These are phyloP conservation scores for Haplosporangium sp. DNA, from an alignment of 371 early-diverging fungal species.

Conservation along the genomic window DNA sequence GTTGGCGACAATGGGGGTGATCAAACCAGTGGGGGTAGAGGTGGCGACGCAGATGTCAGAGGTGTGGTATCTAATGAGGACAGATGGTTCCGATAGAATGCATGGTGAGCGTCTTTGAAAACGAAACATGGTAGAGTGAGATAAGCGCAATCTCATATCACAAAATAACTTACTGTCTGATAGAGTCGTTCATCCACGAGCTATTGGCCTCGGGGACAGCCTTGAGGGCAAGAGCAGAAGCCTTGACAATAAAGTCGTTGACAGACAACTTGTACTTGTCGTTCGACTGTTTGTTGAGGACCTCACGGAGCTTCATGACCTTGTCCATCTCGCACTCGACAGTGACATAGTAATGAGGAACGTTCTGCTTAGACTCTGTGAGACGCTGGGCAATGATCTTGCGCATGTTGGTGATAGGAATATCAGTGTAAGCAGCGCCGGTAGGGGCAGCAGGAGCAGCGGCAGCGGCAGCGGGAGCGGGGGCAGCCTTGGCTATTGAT, in stretches of 20 bases:
- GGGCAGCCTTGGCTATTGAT: slow-evolving; percentile 49
- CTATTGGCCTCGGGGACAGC: slow-evolving; percentile 97
- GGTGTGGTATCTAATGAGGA: slow-evolving; percentile 74
- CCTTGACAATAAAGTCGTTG: slow-evolving; percentile 98
- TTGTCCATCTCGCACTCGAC: slow-evolving; percentile 91
- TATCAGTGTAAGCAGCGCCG: slow-evolving; percentile 78
- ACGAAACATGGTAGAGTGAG: no score
- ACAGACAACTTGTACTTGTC: slow-evolving; percentile 96
- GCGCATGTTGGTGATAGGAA: slow-evolving; percentile 93
- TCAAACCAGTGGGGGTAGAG: slow-evolving; percentile 94
- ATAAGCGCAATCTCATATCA: no score
- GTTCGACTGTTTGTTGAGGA: slow-evolving; percentile 86
- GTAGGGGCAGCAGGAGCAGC: slow-evolving; percentile 65
- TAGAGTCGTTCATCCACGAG: slow-evolving; percentile 94
- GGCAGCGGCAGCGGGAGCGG: slow-evolving; percentile 57
- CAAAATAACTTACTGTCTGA: slow-evolving; percentile 91
- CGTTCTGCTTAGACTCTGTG: slow-evolving; percentile 86
- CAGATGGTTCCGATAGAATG: no score
- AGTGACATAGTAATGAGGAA: slow-evolving; percentile 98
- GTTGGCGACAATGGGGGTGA: slow-evolving; percentile 93
- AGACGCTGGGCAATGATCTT: slow-evolving; percentile 89
- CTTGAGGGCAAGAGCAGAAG: slow-evolving; percentile 89
- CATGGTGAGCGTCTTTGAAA: no score
- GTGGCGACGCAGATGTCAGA: slow-evolving; percentile 97
- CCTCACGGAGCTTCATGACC: slow-evolving; percentile 85